Percentiles rank a stretch among this genome's conserved stretches.
These are phyloP conservation scores for Sarocladium kiliense DNA, from an alignment of 2,329 filamentous ascomycete genomes.

Conservation along the genomic window DNA sequence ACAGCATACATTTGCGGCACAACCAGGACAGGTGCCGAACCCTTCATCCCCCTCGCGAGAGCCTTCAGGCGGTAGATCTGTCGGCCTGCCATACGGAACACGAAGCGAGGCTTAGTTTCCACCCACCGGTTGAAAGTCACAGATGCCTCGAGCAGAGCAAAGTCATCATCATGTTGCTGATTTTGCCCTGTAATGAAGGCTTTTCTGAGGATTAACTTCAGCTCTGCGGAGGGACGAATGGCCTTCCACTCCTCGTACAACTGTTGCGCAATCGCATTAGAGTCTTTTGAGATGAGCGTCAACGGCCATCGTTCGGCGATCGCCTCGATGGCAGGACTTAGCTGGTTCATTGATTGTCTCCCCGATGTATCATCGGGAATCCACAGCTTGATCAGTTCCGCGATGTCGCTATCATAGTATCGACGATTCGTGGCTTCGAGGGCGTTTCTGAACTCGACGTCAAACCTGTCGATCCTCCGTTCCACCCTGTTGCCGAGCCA, in stretches of 20 bases:
- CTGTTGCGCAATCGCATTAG: conserved; percentile 23
- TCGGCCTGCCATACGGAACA: conserved; percentile 42
- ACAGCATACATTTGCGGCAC: conserved; percentile 29
- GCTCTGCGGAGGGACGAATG: conserved; percentile 30
- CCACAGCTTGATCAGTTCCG: conserved; percentile 27
- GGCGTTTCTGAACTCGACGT: conserved; percentile 25
- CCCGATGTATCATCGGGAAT: conserved; percentile 22
- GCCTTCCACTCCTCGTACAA: conserved; percentile 36
- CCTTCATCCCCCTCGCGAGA: conserved; percentile 9
- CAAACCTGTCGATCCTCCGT: conserved; percentile 32
- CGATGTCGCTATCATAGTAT: conserved; percentile 33
- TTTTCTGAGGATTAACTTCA: conserved; percentile 2
- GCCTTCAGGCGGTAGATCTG: conserved; percentile 46
- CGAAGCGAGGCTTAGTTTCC: conserved; percentile 22
- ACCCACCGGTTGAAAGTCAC: conserved; percentile 37
- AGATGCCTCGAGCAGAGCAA: conserved; percentile 48
- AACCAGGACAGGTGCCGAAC: conserved; percentile 24
- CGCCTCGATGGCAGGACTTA: conserved; percentile 27
- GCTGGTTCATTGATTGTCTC: conserved; percentile 24
- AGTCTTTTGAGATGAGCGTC: conserved; percentile 14
- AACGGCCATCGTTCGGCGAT: conserved; percentile 30
- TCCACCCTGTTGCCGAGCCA: conserved; percentile 53
- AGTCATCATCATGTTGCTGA: conserved; percentile 18
- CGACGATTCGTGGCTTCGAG: conserved; percentile 16
- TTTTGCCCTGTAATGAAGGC: neutral